phyloP scores from a whole-genome alignment of 129 eudicot genomes.

The Chrysanthemum lavandulifolium region DNA sequence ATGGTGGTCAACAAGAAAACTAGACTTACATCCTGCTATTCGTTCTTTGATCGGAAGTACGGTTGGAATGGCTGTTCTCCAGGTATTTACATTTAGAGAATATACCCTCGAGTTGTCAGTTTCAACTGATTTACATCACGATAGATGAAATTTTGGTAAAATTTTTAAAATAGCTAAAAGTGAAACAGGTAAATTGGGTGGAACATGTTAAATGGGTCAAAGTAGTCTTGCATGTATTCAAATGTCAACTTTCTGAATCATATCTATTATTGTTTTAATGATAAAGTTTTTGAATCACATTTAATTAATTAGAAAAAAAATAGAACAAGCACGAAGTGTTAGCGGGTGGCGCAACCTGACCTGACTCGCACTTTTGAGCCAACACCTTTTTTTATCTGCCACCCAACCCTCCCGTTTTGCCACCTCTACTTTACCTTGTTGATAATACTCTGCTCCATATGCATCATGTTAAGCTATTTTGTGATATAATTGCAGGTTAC shows the following conservation, averaged over 20 bases:
- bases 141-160: background rate
- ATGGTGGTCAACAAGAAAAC: slow-evolving; percentile 81
- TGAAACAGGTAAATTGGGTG: background rate
- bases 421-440: background rate
- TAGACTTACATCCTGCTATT: slow-evolving; percentile 86
- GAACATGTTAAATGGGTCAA: background rate
- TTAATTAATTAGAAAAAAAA: too few relatives aligned
- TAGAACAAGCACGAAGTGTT: too few relatives aligned
- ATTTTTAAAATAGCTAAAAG: background rate
- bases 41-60: slow-evolving; percentile 77
- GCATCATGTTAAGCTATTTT: slow-evolving; percentile 6
- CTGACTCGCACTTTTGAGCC: background rate
- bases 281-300: too few relatives aligned
- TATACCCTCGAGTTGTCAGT: background rate
- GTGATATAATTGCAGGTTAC: slow-evolving; percentile 63
- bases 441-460: background rate
- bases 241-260: background rate
- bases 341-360: background rate
- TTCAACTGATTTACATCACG: background rate
- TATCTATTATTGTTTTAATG: too few relatives aligned
- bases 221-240: background rate
- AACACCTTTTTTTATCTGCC: background rate
- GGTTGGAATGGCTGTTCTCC: slow-evolving; percentile 91
- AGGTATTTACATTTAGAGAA: slow-evolving; percentile 44
- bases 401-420: background rate